Conservation (phyloP, 2,329 filamentous ascomycete genomes). For the Ampelomyces quisqualis region DNA sequence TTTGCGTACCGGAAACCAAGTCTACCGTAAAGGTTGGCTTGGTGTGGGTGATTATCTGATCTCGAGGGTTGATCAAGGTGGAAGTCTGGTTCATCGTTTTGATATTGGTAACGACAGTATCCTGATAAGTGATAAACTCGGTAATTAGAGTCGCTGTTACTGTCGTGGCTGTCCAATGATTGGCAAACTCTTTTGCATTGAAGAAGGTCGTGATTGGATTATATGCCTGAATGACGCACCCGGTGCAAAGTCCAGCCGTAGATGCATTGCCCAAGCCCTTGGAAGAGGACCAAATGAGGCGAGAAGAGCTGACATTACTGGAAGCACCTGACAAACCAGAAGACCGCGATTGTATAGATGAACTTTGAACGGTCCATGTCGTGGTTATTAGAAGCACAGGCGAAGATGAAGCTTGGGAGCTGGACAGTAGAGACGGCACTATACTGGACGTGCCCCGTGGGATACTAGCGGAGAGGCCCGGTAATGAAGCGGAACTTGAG, state of each 20-base stretch:
- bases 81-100: conserved; percentile 32
- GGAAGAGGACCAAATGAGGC: neutral
- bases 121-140: conserved; percentile 30
- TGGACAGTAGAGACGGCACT: no score
- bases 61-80: conserved; percentile 15
- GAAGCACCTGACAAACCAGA: neutral
- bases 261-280: conserved; percentile 3
- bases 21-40: conserved; percentile 26
- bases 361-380: no score
- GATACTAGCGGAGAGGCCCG: no score
- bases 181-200: conserved; percentile 2
- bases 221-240: conserved; percentile 32
- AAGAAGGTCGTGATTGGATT: conserved; percentile 27
- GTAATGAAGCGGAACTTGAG: no score
- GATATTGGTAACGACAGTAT: conserved; percentile 26
- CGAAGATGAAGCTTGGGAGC: no score
- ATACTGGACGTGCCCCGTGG: no score
- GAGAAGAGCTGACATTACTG: neutral
- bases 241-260: conserved; percentile 26
- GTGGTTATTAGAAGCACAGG: neutral
- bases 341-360: neutral
- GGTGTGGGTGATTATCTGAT: conserved; percentile 20
- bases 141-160: conserved; percentile 32
- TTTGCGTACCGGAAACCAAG: conserved; percentile 16
- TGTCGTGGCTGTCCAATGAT: conserved; percentile 23